Evolutionary conservation across 805 yeast genomes (phyloP), one percentile per base, ranked within the genome.

Genomic region (Suhomyces canberraensis): DNA sequence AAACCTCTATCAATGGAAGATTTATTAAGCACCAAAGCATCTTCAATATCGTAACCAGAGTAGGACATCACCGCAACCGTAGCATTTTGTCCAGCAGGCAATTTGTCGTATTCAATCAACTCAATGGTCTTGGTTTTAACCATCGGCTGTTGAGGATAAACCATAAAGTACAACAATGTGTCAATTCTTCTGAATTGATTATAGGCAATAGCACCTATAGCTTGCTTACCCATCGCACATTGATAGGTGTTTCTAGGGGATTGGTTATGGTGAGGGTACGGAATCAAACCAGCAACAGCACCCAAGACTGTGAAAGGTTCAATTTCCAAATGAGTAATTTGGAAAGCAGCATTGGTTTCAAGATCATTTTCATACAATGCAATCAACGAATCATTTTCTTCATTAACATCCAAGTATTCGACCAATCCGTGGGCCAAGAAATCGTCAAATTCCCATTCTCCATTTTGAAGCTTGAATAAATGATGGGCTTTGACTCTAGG

Each of bases 71-170:
- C 98, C 2, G 98, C 98, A 40, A 93, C 98, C 1, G 95, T 86
- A 8, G 98, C 98, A 60, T 93, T 93, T 64, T 93, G 98, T 6
- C 98, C 98, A 4, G 98, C 98, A 3, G 98, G 98, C 28, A 93
- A 71, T 58, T 93, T 90, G 63, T 93, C 98, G 59, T 93, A 93
- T 44, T 91, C 85, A 46, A 93, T 91, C 44, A 93, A 71, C 65
- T 93, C 98, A 48, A 93, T 93, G 0, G 98, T 93, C 59, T 89
- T 87, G 3, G 98, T 89, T 66, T 93, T 93, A 18, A 93, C 98
- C 98, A 93, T 87, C 0, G 98, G 98, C 60, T 93, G 98, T 64
- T 93, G 98, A 4, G 98, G 98, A 57, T 93, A 93, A n/a, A 89
- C 95, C 96, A 93, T 86, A 46, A 93, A 71, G 56, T 93, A 93